Evolutionary conservation across 2,329 filamentous ascomycete genomes (phyloP).

Genomic region (Xylariaceae sp.): DNA sequence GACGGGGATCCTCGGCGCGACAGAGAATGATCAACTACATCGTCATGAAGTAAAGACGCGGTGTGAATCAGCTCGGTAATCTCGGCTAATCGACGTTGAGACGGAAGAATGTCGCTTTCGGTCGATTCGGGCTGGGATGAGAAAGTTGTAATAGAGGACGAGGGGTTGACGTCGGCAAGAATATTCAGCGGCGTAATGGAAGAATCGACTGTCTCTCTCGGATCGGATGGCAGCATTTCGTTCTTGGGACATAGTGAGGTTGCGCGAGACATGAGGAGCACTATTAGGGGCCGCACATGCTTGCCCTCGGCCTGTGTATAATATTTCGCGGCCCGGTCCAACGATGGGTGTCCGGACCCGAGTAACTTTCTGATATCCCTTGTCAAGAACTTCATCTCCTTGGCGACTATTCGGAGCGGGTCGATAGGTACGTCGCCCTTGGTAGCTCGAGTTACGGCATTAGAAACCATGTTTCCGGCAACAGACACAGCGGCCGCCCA

Average conservation of each 20-base stretch:
- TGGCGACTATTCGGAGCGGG: conserved; percentile 83
- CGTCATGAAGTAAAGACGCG: conserved; percentile 92
- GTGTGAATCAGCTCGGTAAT: conserved; percentile 98
- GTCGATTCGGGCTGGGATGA: conserved; percentile 40
- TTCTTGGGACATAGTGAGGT: conserved; percentile 72
- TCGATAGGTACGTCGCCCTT: conserved; percentile 72
- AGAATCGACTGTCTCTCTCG: conserved; percentile 44
- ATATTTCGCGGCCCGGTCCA: conserved; percentile 96
- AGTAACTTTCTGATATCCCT: conserved; percentile 92
- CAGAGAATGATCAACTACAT: conserved; percentile 92
- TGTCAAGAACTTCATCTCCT: conserved; percentile 94
- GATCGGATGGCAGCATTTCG: conserved; percentile 35
- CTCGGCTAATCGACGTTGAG: conserved; percentile 86
- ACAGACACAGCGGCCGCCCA: conserved; percentile 72
- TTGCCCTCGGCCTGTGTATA: conserved; percentile 97
- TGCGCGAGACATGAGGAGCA: conserved; percentile 93
- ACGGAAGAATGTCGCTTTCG: conserved; percentile 75
- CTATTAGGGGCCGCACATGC: conserved; percentile 89
- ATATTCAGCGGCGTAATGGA: conserved; percentile 51
- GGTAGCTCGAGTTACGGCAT: conserved; percentile 58
- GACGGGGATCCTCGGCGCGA: conserved; percentile 79
- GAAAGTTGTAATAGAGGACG: conserved; percentile 50
- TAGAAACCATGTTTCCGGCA: conserved; percentile 66
- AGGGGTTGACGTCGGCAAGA: conserved; percentile 80
- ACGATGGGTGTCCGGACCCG: conserved; percentile 87